phyloP scores from a whole-genome alignment of 441 rosid species.

The Iberis amara region DNA sequence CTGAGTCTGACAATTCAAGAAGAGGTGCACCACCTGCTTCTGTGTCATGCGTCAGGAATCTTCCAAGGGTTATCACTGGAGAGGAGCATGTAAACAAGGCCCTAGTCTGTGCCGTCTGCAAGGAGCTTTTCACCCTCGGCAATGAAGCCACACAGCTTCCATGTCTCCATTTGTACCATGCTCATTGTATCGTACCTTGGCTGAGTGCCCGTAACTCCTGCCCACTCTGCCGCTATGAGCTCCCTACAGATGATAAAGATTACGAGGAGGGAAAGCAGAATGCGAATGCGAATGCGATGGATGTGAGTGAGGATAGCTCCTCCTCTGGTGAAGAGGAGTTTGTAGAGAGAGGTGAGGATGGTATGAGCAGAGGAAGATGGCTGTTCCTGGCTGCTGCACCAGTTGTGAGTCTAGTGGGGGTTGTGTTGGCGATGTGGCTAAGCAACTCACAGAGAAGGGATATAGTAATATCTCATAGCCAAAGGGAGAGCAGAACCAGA shows the following conservation, averaged over 20 bases:
- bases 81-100: slow-evolving; percentile 49
- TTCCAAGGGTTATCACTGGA: slow-evolving; percentile 47
- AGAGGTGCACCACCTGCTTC: slow-evolving; percentile 96
- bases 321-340: slow-evolving; percentile 35
- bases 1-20: slow-evolving; percentile 63
- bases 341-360: slow-evolving; percentile 29
- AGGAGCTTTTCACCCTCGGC: slow-evolving; percentile 52
- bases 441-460: slow-evolving; percentile 56
- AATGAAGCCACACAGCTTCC: slow-evolving; percentile 74
- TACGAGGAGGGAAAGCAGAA: slow-evolving; percentile 64
- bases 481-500: slow-evolving; percentile 53
- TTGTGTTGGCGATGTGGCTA: slow-evolving; percentile 67
- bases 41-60: slow-evolving; percentile 45
- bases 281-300: slow-evolving; percentile 25
- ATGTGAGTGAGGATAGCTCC: slow-evolving; percentile 41
- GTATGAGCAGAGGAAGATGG: slow-evolving; percentile 33
- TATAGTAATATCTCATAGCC: slow-evolving; percentile 28
- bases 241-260: slow-evolving; percentile 82
- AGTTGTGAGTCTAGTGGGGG: slow-evolving; percentile 68
- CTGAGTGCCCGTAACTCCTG: slow-evolving; percentile 77
- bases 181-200: slow-evolving; percentile 81
- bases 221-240: slow-evolving; percentile 86
- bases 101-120: slow-evolving; percentile 79
- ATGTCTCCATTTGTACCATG: slow-evolving; percentile 76
- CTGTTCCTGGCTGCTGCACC: slow-evolving; percentile 75